Conservation (phyloP, 2,329 filamentous ascomycete genomes). For the Geoglossum cookeanum region DNA sequence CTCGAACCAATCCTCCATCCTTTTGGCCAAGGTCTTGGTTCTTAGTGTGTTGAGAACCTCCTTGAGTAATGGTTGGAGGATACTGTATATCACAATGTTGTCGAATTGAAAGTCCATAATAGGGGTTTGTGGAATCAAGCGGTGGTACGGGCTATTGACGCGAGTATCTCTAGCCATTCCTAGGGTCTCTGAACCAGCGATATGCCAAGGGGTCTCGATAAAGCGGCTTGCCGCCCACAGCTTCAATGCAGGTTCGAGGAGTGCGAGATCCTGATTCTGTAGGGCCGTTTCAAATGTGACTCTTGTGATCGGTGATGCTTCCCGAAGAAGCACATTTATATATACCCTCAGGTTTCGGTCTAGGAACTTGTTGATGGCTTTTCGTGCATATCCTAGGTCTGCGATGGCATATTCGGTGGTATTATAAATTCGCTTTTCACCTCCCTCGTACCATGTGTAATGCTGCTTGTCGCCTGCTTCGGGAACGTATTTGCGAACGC, state of each 20-base stretch:
- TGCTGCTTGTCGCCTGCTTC: background rate
- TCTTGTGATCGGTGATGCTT: background rate
- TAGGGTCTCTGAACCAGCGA: background rate
- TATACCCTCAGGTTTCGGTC: background rate
- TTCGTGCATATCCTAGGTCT: background rate
- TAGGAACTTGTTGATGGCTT: background rate
- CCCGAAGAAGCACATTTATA: background rate
- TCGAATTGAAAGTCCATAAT: slow-evolving; percentile 1
- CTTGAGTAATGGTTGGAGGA: background rate
- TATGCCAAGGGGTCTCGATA: background rate
- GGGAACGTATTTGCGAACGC: background rate
- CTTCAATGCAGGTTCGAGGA: background rate
- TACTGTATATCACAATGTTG: background rate
- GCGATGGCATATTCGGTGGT: background rate
- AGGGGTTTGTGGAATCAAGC: background rate
- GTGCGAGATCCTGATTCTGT: background rate
- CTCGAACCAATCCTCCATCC: background rate
- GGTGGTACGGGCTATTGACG: background rate
- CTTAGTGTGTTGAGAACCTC: background rate
- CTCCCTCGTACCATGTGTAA: slow-evolving; percentile 1
- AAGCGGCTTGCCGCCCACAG: background rate
- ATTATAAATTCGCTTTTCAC: background rate
- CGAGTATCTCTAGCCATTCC: background rate
- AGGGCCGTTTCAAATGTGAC: background rate
- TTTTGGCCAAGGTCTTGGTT: background rate